Percentiles rank a stretch among this genome's conserved stretches.
Conservation (phyloP, 257 asterid species). For the Capsicum pubescens region DNA sequence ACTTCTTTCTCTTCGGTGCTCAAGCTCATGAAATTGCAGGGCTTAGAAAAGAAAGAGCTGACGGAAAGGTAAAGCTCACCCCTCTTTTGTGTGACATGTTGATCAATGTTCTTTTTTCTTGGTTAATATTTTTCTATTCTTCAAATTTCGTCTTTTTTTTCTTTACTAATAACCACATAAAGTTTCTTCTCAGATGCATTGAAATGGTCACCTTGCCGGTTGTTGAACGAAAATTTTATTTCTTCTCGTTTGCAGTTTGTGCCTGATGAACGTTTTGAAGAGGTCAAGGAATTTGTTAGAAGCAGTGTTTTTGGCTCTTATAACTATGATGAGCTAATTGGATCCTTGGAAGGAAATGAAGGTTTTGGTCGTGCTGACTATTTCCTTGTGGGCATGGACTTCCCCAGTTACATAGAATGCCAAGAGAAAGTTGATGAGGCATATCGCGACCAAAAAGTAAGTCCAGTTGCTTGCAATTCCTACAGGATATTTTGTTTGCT, state of each 20-base stretch:
- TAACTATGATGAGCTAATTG: slow-evolving; percentile 62
- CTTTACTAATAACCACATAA: neutral
- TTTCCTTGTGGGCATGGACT: slow-evolving; percentile 92
- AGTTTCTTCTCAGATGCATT: slow-evolving; percentile 2
- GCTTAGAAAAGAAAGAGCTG: slow-evolving; percentile 80
- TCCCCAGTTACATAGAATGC: slow-evolving; percentile 86
- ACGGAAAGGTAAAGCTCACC: slow-evolving; percentile 61
- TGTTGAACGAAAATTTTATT: neutral
- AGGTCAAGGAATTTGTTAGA: slow-evolving; percentile 64
- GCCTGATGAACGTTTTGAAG: slow-evolving; percentile 72
- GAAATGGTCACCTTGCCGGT: neutral
- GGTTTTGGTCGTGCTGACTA: slow-evolving; percentile 84
- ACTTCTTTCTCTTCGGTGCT: slow-evolving; percentile 92
- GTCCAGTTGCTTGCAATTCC: neutral
- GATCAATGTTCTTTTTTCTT: slow-evolving; percentile 21
- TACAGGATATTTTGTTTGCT: neutral
- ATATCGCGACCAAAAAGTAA: slow-evolving; percentile 69
- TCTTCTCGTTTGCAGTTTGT: slow-evolving; percentile 58
- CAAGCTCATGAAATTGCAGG: slow-evolving; percentile 78
- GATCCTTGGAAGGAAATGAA: slow-evolving; percentile 86
- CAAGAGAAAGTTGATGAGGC: slow-evolving; percentile 87
- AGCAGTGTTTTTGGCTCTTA: slow-evolving; percentile 72
- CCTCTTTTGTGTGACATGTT: neutral
- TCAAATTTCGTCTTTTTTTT: neutral
- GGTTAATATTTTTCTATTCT: neutral